Evolutionary conservation across 2,329 filamentous ascomycete species (phyloP), one percentile per base, ranked within the genome.

Genomic region (Aspergillus pseudotamarii): DNA sequence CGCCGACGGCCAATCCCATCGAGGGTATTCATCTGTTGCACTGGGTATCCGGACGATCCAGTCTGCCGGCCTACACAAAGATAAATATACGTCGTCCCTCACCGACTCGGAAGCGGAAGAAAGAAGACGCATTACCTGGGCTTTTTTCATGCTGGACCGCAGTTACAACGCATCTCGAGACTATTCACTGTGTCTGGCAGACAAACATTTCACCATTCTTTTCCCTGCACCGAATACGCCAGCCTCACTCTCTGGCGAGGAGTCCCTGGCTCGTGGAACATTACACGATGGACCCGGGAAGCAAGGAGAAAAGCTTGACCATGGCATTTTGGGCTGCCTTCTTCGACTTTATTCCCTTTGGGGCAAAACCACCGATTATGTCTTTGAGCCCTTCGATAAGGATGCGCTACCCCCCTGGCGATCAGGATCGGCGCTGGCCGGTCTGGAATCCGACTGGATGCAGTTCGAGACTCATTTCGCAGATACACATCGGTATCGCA

Each of bases 391-490:
- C 1, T 54, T 65, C 5, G 46, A 62, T 1, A 64, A 65, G 21
- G 62, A 59, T 38, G 38, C 63, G 1, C 38, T 66, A 11, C 66
- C 70, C 6, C 71, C 70, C 2, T 72, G 70, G 71, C 69, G 69
- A 45, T 64, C 68, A 6, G 70, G 71, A 32, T 72, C 71, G 3
- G 62, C 71, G 12, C 59, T 70, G 16, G 66, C 70, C 8, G 62
- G 65, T 9, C 62, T 72, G 1, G 71, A 72, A 30, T 72, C 71
- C 2, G 70, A 72, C 46, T 72, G 71, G 71, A 60, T 72, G 63
- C 64, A 72, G 19, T 72, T 72, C 26, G 69, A 72, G 41, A 72
- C 68, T 3, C 69, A 69, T 41, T 72, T 72, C n/a, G 69, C 69
- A 34, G 69, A 73, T 43, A 59, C 64, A 1, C 71, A 73, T 55